Conservation (phyloP, 2,329 filamentous ascomycete species). For the Aspergillus sojae region DNA sequence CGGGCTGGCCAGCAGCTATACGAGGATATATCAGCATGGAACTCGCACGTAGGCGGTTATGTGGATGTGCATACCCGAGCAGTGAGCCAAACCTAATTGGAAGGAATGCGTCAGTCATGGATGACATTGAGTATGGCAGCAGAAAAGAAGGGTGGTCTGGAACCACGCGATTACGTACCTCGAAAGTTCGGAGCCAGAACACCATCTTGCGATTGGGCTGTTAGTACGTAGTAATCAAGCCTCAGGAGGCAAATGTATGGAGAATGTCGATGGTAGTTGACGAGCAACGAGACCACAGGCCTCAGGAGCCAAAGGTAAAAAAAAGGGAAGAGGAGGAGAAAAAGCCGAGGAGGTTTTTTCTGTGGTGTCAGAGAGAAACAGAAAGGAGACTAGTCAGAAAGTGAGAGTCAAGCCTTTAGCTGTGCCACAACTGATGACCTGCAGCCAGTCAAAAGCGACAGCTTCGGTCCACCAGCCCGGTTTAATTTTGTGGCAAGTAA, state of each 20-base stretch:
- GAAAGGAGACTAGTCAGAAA: not conserved
- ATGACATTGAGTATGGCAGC: constrained; percentile 9
- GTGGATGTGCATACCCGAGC: constrained; percentile 34
- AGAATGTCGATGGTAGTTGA: not conserved
- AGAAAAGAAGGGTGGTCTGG: not conserved
- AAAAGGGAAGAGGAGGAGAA: not conserved
- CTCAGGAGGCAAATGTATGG: not conserved
- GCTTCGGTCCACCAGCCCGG: not conserved
- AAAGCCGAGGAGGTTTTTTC: not conserved
- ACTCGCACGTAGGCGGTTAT: not conserved
- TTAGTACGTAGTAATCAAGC: not conserved
- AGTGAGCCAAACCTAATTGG: constrained; percentile 39
- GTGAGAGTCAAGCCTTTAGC: constrained; percentile 1
- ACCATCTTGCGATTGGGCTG: constrained; percentile 25
- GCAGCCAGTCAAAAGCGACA: not conserved
- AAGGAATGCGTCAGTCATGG: constrained; percentile 16
- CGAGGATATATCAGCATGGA: constrained; percentile 13
- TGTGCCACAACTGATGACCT: not conserved
- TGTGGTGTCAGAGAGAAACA: not conserved
- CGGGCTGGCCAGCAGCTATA: constrained; percentile 46
- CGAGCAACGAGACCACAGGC: not conserved
- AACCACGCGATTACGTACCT: constrained; percentile 31
- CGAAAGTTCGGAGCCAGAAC: constrained; percentile 35
- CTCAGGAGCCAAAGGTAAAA: not conserved
- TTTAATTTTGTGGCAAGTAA: not conserved